Evolutionary conservation across 306 rosid genomes (phyloP), one percentile per base, ranked within the genome.

Genomic region (Corylus heterophylla): DNA sequence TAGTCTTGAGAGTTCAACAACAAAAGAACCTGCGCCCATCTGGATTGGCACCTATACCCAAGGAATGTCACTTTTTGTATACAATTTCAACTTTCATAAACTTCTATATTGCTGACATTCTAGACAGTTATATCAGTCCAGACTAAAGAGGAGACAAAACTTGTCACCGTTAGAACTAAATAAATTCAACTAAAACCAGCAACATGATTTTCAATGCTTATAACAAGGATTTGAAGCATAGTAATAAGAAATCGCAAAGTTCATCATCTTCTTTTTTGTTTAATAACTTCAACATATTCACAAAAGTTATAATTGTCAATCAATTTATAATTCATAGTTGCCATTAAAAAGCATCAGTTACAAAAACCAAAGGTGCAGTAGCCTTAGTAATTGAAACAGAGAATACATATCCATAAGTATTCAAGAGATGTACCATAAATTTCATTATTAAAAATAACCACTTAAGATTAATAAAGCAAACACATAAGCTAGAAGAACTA

Each of bases 401-500:
- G n/a, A 8, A 68, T 42, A 68, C 7, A 12, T 17, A 63, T 62
- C 8, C 69, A 62, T 58, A 11, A 63, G 69, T 14, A 63, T 63
- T 63, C 27, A 22, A 17, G 7, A 68, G 51, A 68, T n/a, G 47
- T 42, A 8, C 51, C 72, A 42, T 13, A 13, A 12, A 49, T 50
- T 44, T 64, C 75, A 73, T 17, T 75, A 58, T 31, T 50, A 56
- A 85, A 8, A 64, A 7, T 7, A 67, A 56, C 56, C 16, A 55
- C 18, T 75, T 63, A 76, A 77, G 67, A 64, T 50, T 76, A 61
- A 80, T 27, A 75, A 79, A 78, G 31, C 27, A 76, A 83, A 78
- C 73, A 71, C 81, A 76, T 31, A 76, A 84, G 78, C 49, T 27
- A 51, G 39, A 75, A 81, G 89, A 91, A 81, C 88, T 89, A 76